A percentile compares a stretch with the other conserved stretches of the same genome.
Conservation (phyloP, 2,329 filamentous ascomycete genomes). For the Lasiodiplodia theobromae region DNA sequence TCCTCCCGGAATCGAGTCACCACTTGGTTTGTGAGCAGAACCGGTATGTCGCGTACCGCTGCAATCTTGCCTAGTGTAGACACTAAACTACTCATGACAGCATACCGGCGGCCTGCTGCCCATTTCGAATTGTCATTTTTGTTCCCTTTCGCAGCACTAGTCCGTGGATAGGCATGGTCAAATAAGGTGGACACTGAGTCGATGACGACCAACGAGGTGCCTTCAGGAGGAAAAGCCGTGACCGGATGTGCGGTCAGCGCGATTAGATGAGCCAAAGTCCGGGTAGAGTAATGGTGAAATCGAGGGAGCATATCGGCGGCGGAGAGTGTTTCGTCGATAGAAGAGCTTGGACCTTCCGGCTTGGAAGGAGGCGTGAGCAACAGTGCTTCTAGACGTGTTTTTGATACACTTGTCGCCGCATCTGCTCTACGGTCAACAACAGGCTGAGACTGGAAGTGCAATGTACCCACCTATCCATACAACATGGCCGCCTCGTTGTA, state of each 20-base stretch:
- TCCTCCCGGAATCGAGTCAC: conserved; percentile 79
- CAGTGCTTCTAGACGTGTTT: conserved; percentile 57
- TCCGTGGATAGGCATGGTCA: conserved; percentile 76
- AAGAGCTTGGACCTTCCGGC: conserved; percentile 22
- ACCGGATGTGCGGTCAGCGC: conserved; percentile 76
- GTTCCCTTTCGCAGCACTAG: conserved; percentile 50
- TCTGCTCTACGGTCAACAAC: conserved; percentile 45
- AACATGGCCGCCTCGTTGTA: conserved; percentile 68
- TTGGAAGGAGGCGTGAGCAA: conserved; percentile 38
- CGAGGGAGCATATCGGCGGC: conserved; percentile 50
- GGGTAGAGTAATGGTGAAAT: conserved; percentile 69
- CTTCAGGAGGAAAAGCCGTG: conserved; percentile 65
- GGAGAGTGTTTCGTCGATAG: conserved; percentile 18
- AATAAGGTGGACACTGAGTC: conserved; percentile 80
- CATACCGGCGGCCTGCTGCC: conserved; percentile 59
- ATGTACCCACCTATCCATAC: conserved; percentile 79
- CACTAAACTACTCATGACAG: conserved; percentile 71
- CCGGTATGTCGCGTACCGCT: conserved; percentile 72
- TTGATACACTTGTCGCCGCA: conserved; percentile 58
- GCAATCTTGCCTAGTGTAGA: conserved; percentile 73
- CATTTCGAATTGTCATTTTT: conserved; percentile 55
- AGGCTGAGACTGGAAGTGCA: background rate
- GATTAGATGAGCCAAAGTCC: conserved; percentile 70
- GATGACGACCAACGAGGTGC: conserved; percentile 74
- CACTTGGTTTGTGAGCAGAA: conserved; percentile 80